These are phyloP conservation scores for Chaetomiaceae sp. DNA, from an alignment of 2,329 filamentous ascomycete genomes.

Conservation along the genomic window DNA sequence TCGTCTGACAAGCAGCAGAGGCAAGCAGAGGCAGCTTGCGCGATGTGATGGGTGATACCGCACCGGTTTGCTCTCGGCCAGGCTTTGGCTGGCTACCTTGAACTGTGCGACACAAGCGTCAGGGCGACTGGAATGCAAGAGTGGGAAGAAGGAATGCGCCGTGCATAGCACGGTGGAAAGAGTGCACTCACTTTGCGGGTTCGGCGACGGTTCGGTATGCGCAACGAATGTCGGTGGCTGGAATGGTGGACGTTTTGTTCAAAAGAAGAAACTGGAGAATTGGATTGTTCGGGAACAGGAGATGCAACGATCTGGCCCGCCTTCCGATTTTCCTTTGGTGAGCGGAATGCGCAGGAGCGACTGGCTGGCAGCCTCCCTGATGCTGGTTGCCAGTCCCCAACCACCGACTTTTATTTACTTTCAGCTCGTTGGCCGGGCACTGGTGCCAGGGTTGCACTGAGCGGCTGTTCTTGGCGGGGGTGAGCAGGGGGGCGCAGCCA, in stretches of 20 bases:
- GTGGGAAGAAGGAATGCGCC: slow-evolving; percentile 1
- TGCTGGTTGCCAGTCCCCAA: slow-evolving; percentile 27
- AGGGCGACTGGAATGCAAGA: slow-evolving; percentile 6
- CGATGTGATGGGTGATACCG: slow-evolving; percentile 3
- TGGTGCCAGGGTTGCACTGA: slow-evolving; percentile 9
- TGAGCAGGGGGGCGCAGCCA: slow-evolving; percentile 3
- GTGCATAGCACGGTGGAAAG: slow-evolving; percentile 1
- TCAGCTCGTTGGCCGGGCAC: slow-evolving; percentile 27
- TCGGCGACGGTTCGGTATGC: not conserved
- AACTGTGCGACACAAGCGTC: slow-evolving; percentile 12
- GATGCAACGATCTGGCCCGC: slow-evolving; percentile 11
- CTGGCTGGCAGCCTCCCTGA: slow-evolving; percentile 16
- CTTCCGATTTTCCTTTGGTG: slow-evolving; percentile 11
- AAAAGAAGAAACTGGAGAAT: not conserved
- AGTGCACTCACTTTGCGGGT: slow-evolving; percentile 5
- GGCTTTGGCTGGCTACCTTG: not conserved
- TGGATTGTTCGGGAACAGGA: too few species aligned
- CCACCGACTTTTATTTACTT: slow-evolving; percentile 30
- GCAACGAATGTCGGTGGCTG: slow-evolving; percentile 17
- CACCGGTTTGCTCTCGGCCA: slow-evolving; percentile 7
- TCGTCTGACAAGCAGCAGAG: not conserved
- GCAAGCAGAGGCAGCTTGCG: not conserved
- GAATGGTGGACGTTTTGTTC: slow-evolving; percentile 2
- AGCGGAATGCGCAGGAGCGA: not conserved
- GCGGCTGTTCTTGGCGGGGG: slow-evolving; percentile 10